Percentiles rank a stretch among this genome's conserved stretches.
phyloP scores from a whole-genome alignment of 495 filamentous ascomycete genomes.

The Aspergillus avenaceus region DNA sequence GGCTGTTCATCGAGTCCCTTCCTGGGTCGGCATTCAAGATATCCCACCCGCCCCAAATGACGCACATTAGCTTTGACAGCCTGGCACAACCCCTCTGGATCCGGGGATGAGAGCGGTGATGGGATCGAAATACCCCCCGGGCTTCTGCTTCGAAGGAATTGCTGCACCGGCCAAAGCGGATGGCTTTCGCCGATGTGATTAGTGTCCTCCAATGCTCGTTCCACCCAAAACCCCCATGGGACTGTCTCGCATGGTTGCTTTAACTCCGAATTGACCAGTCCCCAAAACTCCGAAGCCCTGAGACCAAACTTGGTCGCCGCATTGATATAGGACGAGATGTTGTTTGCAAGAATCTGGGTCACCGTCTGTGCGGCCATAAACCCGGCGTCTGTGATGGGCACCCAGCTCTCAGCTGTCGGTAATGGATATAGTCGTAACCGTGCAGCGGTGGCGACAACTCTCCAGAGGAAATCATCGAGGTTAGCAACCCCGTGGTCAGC shows the following conservation, averaged over 20 bases:
- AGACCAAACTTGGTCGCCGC: constrained; percentile 17
- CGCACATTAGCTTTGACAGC: too few relatives aligned
- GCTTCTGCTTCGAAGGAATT: too few relatives aligned
- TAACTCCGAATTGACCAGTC: constrained; percentile 13
- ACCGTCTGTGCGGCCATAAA: constrained; percentile 18
- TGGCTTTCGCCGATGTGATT: constrained; percentile 17
- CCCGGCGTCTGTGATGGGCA: constrained; percentile 21
- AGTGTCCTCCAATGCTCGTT: too few relatives aligned
- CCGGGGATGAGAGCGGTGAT: too few relatives aligned
- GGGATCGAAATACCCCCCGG: too few relatives aligned
- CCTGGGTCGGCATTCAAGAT: too few relatives aligned
- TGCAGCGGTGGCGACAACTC: constrained; percentile 21
- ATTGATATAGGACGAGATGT: too few relatives aligned
- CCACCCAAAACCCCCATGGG: constrained; percentile 11
- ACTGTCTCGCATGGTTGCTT: constrained; percentile 15
- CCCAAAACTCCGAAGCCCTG: constrained; percentile 20
- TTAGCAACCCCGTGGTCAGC: constrained; percentile 22
- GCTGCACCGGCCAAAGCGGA: constrained; percentile 27
- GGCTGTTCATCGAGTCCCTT: too few relatives aligned
- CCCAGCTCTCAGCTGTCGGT: constrained; percentile 14
- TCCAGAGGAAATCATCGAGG: constrained; percentile 33
- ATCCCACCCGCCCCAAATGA: too few relatives aligned
- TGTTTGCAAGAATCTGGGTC: too few relatives aligned
- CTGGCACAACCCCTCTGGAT: too few relatives aligned
- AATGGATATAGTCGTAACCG: constrained; percentile 20